Percentiles rank a stretch among this genome's conserved stretches.
These are phyloP conservation scores for Blastobotrys robertii DNA, from an alignment of 805 yeast species.

Conservation along the genomic window DNA sequence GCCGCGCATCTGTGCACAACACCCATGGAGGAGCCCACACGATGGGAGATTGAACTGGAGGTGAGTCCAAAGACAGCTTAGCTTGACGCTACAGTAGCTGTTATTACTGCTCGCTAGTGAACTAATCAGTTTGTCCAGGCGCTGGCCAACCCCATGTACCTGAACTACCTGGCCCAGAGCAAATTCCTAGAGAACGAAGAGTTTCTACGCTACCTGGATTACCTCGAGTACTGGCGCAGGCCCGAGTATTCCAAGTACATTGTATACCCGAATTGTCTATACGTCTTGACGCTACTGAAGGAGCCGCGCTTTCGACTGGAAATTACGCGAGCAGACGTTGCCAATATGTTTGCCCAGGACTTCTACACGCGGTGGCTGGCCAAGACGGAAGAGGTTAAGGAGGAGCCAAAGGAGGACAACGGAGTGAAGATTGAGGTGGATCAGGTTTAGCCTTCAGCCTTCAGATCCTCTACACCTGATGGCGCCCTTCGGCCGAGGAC, in stretches of 20 bases:
- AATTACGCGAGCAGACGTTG: slow-evolving; percentile 32
- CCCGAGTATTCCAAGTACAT: slow-evolving; percentile 61
- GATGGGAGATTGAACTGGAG: slow-evolving; percentile 86
- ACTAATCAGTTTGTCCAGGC: slow-evolving; percentile 69
- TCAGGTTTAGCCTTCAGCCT: no score
- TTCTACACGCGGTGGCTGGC: slow-evolving; percentile 31
- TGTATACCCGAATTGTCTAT: slow-evolving; percentile 82
- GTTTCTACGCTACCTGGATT: slow-evolving; percentile 66
- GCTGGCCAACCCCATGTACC: slow-evolving; percentile 78
- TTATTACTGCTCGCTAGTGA: not conserved
- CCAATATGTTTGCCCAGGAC: slow-evolving; percentile 34
- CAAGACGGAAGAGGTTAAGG: not conserved
- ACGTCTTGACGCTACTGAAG: slow-evolving; percentile 53
- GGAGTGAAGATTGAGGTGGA: not conserved
- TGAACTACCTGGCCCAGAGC: slow-evolving; percentile 79
- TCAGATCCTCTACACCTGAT: no score
- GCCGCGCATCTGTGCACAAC: no score
- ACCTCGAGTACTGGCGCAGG: slow-evolving; percentile 76
- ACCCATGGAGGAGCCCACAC: slow-evolving; percentile 42
- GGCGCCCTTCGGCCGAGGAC: no score
- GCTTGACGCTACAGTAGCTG: no score
- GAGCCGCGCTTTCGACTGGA: slow-evolving; percentile 32
- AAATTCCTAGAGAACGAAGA: slow-evolving; percentile 60
- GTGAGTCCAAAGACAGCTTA: no score
- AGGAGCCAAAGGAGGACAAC: not conserved